Evolutionary conservation across 176 grass and related monocot genomes (phyloP).

Genomic region (Olyra latifolia): DNA sequence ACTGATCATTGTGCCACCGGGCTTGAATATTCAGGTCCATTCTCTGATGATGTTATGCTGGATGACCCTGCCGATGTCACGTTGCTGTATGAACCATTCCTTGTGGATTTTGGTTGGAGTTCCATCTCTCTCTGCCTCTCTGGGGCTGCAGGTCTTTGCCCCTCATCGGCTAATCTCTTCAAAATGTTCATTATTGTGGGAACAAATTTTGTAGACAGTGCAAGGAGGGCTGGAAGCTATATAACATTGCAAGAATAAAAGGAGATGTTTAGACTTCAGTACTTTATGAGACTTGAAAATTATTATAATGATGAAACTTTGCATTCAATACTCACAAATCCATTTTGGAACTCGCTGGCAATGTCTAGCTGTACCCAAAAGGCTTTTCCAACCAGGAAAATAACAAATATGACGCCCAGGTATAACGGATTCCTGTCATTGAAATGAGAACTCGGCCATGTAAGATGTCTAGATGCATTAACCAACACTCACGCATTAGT

Average conservation of each 20-base stretch:
- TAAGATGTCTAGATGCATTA: background rate
- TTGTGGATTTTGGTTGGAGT: constrained; percentile 55
- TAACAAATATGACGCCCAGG: constrained; percentile 72
- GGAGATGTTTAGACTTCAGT: constrained; percentile 5
- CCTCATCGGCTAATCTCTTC: constrained; percentile 87
- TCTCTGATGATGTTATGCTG: constrained; percentile 51
- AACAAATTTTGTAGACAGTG: constrained; percentile 92
- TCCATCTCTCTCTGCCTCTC: constrained; percentile 52
- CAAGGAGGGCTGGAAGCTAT: constrained; percentile 83
- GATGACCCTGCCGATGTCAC: constrained; percentile 68
- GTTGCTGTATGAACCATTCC: constrained; percentile 68
- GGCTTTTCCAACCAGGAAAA: constrained; percentile 86
- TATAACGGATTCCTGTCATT: constrained; percentile 83
- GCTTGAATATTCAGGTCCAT: constrained; percentile 65
- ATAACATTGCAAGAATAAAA: constrained; percentile 16
- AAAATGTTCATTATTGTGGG: constrained; percentile 94
- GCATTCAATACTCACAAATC: constrained; percentile 66
- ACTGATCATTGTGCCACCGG: constrained; percentile 52
- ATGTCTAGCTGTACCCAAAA: constrained; percentile 93
- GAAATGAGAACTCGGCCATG: constrained; percentile 30
- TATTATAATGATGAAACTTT: constrained; percentile 21
- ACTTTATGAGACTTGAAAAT: background rate
- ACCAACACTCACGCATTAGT: background rate
- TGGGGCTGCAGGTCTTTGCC: constrained; percentile 54
- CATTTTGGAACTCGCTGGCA: constrained; percentile 71